Base-by-base conservation (phyloP, 1,284 basidiomycete genomes). In the Apiotrichum domesticum region DNA sequence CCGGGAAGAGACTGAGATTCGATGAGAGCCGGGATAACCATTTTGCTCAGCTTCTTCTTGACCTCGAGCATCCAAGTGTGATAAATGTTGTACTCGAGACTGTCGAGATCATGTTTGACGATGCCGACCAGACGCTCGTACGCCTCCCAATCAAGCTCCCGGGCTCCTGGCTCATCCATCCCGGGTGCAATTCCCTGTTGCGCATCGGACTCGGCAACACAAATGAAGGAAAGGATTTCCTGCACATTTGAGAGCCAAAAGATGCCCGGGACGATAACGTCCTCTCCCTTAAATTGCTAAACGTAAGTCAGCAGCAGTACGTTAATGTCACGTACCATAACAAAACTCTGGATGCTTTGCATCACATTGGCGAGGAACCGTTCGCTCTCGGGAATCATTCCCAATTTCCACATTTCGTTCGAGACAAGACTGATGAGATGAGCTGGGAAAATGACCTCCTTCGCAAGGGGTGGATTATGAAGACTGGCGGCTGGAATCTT, bases 191-290 rank as follows among this genome's bases (percentile, higher is more conserved):
- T 96, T 35, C 96, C 96, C 74, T 98, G 92, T 8, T 94, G 82
- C 84, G 98, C 97, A 75, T 99, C 96, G 71, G 88, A 90, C 78
- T 99, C 96, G 32, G 96, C 96, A 44, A 98, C 89, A 71, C 91
- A 97, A 67, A 98, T 95, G 78, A 98, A 99, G 8, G 96, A 98
- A 33, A 98, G 82, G 83, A 98, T 92, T 76, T 99, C 96, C 75
- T 99, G 96, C n/a, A 99, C 94, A 70, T 99, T 99, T 37, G 95
- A 98, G 14, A 98, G 81, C 96, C 96, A 99, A 80, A 93, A 99
- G 66, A 98, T 90, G 46, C 96, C 96, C 1, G 96, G 96, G 44
- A 95, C 80, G 62, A 98, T 92, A 13, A 92, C 87, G 55, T 98
- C 96, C 73, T 99, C 96, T 61, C 91, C 87, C 41, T 84, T 84